phyloP scores from a whole-genome alignment of 176 grass and related monocot species.

The Puccinellia tenuiflora region DNA sequence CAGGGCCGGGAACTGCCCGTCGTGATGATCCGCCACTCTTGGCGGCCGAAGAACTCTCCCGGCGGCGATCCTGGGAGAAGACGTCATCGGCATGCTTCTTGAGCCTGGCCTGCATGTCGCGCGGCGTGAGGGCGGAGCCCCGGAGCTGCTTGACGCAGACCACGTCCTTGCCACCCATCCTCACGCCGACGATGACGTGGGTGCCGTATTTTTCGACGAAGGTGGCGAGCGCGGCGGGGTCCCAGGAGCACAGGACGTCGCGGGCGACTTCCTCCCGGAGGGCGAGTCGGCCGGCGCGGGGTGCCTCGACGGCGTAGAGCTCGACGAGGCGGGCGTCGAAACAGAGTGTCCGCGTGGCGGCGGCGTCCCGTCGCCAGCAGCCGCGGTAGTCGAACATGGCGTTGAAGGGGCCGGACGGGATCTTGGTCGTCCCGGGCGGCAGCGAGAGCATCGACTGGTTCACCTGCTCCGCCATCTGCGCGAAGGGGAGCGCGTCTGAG shows the following conservation, averaged over 20 bases:
- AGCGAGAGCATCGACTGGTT: constrained; percentile 51
- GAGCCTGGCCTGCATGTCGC: constrained; percentile 55
- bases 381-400: constrained; percentile 69
- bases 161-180: constrained; percentile 81
- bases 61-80: constrained; percentile 26
- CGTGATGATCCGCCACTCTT: background rate
- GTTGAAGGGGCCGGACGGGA: constrained; percentile 80
- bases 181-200: constrained; percentile 63
- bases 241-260: constrained; percentile 60
- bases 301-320: constrained; percentile 73
- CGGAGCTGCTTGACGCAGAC: constrained; percentile 75
- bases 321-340: constrained; percentile 69
- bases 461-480: constrained; percentile 79
- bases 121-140: constrained; percentile 51
- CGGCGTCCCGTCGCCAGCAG: constrained; percentile 69
- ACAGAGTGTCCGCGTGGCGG: constrained; percentile 58
- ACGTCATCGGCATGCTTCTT: constrained; percentile 56
- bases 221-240: constrained; percentile 60
- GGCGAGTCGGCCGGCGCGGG: constrained; percentile 33
- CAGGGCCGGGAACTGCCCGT: constrained; percentile 39
- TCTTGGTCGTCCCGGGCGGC: constrained; percentile 38
- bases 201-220: constrained; percentile 89
- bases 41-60: background rate
- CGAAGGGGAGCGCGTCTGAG: constrained; percentile 71
- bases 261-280: constrained; percentile 33